These are phyloP conservation scores for Purpureocillium lavendulum DNA, from an alignment of 2,329 filamentous ascomycete genomes.

Conservation along the genomic window DNA sequence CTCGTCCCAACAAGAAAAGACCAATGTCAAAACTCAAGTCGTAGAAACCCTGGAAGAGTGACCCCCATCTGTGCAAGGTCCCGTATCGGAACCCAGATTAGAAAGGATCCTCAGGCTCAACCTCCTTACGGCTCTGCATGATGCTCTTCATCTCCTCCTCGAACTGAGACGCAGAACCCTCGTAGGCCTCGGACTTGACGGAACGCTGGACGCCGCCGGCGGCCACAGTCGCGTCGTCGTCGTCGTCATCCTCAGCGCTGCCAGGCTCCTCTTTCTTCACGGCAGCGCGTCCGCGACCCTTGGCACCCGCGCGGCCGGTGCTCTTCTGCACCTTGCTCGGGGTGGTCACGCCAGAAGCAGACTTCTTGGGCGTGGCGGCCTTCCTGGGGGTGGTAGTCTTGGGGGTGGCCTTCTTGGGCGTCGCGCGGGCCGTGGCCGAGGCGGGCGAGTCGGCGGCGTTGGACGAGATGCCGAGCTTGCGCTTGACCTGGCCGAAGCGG, in stretches of 20 bases:
- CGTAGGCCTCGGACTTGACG: slow-evolving; percentile 5
- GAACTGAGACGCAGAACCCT: slow-evolving; percentile 9
- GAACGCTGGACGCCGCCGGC: too few relatives aligned
- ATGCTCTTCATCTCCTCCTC: slow-evolving; percentile 9
- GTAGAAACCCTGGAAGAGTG: too few relatives aligned
- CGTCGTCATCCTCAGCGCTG: slow-evolving; percentile 9
- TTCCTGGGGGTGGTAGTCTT: neutral
- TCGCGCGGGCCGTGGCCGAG: slow-evolving; percentile 6
- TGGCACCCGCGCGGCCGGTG: slow-evolving; percentile 12
- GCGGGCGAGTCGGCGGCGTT: slow-evolving; percentile 13
- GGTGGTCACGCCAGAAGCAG: slow-evolving; percentile 5
- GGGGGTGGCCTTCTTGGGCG: slow-evolving; percentile 14
- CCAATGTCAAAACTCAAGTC: too few relatives aligned
- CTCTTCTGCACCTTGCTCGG: slow-evolving; percentile 22
- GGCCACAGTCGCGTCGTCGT: slow-evolving; percentile 8
- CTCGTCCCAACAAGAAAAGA: too few relatives aligned
- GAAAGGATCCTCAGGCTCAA: slow-evolving; percentile 6
- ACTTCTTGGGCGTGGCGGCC: too few relatives aligned
- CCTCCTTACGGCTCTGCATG: neutral
- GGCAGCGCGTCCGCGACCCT: slow-evolving; percentile 10
- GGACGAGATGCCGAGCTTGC: slow-evolving; percentile 29
- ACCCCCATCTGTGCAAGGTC: too few relatives aligned
- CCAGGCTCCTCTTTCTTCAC: slow-evolving; percentile 13
- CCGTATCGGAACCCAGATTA: neutral
- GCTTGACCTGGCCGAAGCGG: slow-evolving; percentile 42